Evolutionary conservation across 1,284 basidiomycete species (phyloP).

Genomic region (Rhodotorula sp.): DNA sequence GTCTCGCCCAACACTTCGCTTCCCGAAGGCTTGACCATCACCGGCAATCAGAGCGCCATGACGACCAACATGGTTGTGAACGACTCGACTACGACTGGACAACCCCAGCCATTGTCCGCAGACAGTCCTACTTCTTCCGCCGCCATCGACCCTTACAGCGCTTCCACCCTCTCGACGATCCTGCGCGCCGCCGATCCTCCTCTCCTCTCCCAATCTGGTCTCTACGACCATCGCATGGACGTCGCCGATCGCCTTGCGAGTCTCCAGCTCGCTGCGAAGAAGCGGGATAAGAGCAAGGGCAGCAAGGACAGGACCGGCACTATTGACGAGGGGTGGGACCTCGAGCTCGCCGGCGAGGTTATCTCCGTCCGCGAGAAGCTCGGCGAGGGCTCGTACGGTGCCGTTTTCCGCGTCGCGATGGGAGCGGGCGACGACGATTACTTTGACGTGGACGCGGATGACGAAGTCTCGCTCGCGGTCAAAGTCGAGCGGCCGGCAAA

Average conservation of each 20-base stretch:
- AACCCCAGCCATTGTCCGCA: slow-evolving; percentile 54
- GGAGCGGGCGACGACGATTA: slow-evolving; percentile 52
- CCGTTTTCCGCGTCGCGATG: slow-evolving; percentile 66
- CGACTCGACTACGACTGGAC: slow-evolving; percentile 37
- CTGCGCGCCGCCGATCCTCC: slow-evolving; percentile 51
- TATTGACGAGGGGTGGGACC: slow-evolving; percentile 44
- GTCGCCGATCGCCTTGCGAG: slow-evolving; percentile 62
- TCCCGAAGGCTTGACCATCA: slow-evolving; percentile 51
- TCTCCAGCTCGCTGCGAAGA: slow-evolving; percentile 56
- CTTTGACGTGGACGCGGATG: slow-evolving; percentile 58
- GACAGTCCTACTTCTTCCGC: slow-evolving; percentile 70
- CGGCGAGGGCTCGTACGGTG: slow-evolving; percentile 94
- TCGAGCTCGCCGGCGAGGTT: slow-evolving; percentile 58
- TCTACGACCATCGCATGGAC: slow-evolving; percentile 59
- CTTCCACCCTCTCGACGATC: slow-evolving; percentile 50
- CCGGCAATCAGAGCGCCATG: slow-evolving; percentile 36
- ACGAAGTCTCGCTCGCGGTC: slow-evolving; percentile 70
- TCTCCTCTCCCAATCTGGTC: slow-evolving; percentile 50
- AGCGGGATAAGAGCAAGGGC: slow-evolving; percentile 45
- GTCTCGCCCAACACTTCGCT: slow-evolving; percentile 34
- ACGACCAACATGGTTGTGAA: slow-evolving; percentile 42
- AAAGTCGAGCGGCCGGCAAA: slow-evolving; percentile 89
- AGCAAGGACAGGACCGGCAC: slow-evolving; percentile 32
- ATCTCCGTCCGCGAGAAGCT: slow-evolving; percentile 80
- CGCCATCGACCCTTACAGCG: slow-evolving; percentile 40